Evolutionary conservation across 2,329 filamentous ascomycete genomes (phyloP), one percentile per base, ranked within the genome.

Genomic region (Colletotrichum siamense): DNA sequence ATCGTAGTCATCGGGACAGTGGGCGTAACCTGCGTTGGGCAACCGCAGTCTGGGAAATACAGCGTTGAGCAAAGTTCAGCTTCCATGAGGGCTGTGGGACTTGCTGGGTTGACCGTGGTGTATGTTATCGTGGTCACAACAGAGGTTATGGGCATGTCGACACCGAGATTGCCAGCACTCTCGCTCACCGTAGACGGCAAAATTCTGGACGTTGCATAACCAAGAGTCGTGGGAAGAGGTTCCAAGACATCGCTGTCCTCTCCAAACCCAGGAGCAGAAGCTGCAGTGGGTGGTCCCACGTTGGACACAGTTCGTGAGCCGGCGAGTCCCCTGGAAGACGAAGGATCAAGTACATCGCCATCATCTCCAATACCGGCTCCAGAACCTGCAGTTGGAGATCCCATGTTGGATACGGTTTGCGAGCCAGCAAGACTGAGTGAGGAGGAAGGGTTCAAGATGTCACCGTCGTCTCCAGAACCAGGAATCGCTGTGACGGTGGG

Each of bases 111-210:
- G n/a, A 69, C 30, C 5, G 49, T 69, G 0, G 66, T 69, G 66
- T 69, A 69, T 1, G 49, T 69, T 24, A 69, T 59, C 12, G 66
- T 69, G 15, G 49, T 69, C 1, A 69, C 66, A 13, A 69, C 66
- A 6, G 49, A 69, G 18, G 49, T 59, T 6, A 59, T 44, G 6
- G 61, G 30, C 61, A 24, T 22, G 61, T 15, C n/a, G 26, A 28
- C 18, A 16, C 61, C 9, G 18, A 52, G 4, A 34, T 16, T 68
- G 55, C 18, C 28, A 63, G 6, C 1, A 8, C 22, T 10, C 7
- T 15, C 24, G 6, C 26, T 59, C 4, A 2, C 55, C 7, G 6
- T 2, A 9, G 2, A 18, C 13, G 44, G 3, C 0, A 1, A 15
- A 13, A 2, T 13, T 52, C 10, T 13, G 44, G n/a, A 52, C 4